Evolutionary conservation across 352 stramenopile genomes (phyloP), one percentile per base, ranked within the genome.

Genomic region (Saprolegnia parasitica): DNA sequence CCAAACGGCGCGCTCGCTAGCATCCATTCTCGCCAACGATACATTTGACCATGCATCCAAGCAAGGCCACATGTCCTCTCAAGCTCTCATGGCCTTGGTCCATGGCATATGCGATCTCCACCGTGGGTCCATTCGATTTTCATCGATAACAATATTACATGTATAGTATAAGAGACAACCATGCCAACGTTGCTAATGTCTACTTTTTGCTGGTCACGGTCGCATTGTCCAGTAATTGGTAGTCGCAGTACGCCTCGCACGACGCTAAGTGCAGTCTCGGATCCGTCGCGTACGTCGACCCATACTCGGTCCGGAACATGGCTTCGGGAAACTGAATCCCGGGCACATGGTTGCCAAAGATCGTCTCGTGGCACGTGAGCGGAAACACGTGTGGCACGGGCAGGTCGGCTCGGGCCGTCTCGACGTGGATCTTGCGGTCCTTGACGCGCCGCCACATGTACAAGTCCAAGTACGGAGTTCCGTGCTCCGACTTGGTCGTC

Each of bases 201-300:
- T n/a, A n/a, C n/a, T n/a, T n/a, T n/a, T n/a, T n/a, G 29, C 29
- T 35, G 29, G 29, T 2, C 2, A 5, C 8, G 3, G 52, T 60
- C 11, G 9, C 4, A n/a, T 60, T 60, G 11, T 24, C 35, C 4
- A 60, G 52, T 11, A 60, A 60, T 9, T 60, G 52, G 35, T 26
- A 60, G 35, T 60, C 52, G 52, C 52, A 60, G 35, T 60, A 60
- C 52, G 52, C 4, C 35, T 60, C 52, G 35, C 52, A 60, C 9
- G 24, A 40, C 16, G 13, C 52, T 3, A 60, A 24, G 24, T 60
- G 52, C 35, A 60, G 20, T 15, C 20, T n/a, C 11, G 52, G 52
- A 9, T 60, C 52, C 20, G 11, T 16, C 8, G 52, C 35, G 35
- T 60, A 60, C 16, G 52, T 60, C 13, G 52, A 21, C 13, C 52